Evolutionary conservation across 140 eudicot genomes (phyloP).

Genomic region (Oenanthe javanica): DNA sequence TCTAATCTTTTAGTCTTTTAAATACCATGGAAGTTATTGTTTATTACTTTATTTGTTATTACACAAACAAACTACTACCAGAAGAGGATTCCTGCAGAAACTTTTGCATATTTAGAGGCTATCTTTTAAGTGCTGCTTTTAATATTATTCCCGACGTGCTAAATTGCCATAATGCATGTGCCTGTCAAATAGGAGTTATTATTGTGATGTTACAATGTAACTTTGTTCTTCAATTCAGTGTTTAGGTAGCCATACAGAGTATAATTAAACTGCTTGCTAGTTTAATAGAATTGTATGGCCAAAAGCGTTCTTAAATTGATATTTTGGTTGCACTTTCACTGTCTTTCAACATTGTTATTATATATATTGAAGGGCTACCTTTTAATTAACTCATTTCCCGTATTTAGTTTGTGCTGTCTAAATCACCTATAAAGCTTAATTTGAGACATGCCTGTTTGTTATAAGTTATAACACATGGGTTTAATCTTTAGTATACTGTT

Average conservation of each 20-base stretch:
- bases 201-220: no score
- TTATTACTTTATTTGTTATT: no score
- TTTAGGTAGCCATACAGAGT: not conserved
- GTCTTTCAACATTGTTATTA: no score
- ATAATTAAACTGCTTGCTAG: not conserved
- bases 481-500: not conserved
- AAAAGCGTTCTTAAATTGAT: not conserved
- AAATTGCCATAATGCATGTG: not conserved
- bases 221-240: not conserved
- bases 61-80: not conserved
- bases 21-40: not conserved
- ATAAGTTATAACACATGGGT: not conserved
- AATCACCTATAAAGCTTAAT: not conserved
- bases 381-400: not conserved
- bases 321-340: not conserved
- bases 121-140: not conserved
- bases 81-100: not conserved
- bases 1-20: no score
- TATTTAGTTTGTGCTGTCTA: not conserved
- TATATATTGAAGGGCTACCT: not conserved
- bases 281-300: not conserved
- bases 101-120: not conserved
- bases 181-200: not conserved
- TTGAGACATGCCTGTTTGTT: not conserved
- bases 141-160: no score